These are phyloP conservation scores for Trichosporon asahii DNA, from an alignment of 1,284 basidiomycete species.

Conservation along the genomic window DNA sequence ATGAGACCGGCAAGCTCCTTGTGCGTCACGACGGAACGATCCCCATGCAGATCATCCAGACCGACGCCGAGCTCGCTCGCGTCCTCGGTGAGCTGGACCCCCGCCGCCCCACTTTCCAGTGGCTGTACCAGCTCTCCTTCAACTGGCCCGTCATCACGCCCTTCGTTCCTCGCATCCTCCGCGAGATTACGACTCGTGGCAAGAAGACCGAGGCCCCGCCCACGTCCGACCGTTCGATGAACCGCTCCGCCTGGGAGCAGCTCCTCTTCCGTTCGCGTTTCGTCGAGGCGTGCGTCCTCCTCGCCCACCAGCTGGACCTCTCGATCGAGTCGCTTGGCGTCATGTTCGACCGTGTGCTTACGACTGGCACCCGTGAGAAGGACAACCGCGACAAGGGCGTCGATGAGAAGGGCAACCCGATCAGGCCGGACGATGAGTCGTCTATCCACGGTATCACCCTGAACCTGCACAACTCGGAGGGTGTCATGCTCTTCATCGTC, in stretches of 20 bases:
- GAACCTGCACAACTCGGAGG: conserved; percentile 45
- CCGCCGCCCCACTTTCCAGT: conserved; percentile 55
- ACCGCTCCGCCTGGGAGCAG: conserved; percentile 32
- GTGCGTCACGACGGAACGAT: conserved; percentile 56
- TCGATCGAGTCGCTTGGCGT: conserved; percentile 61
- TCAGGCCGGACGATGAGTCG: conserved; percentile 39
- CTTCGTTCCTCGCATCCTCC: conserved; percentile 52
- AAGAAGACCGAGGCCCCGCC: conserved; percentile 30
- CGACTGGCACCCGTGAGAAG: conserved; percentile 50
- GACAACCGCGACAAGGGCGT: conserved; percentile 23
- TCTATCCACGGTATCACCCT: conserved; percentile 51
- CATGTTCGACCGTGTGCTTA: conserved; percentile 57
- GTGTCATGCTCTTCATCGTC: conserved; percentile 56
- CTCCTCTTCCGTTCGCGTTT: conserved; percentile 54
- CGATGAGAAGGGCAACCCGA: conserved; percentile 28
- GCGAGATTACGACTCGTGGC: conserved; percentile 29
- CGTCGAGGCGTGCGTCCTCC: conserved; percentile 53
- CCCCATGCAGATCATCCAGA: conserved; percentile 56
- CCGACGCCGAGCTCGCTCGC: conserved; percentile 52
- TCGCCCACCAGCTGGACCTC: conserved; percentile 54
- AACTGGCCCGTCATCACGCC: conserved; percentile 55
- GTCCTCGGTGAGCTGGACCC: conserved; percentile 54
- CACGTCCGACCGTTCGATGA: conserved; percentile 31
- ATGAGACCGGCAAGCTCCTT: conserved; percentile 54
- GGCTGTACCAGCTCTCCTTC: conserved; percentile 56